Base-by-base conservation (phyloP, 441 rosid genomes). In the Eruca vesicaria region DNA sequence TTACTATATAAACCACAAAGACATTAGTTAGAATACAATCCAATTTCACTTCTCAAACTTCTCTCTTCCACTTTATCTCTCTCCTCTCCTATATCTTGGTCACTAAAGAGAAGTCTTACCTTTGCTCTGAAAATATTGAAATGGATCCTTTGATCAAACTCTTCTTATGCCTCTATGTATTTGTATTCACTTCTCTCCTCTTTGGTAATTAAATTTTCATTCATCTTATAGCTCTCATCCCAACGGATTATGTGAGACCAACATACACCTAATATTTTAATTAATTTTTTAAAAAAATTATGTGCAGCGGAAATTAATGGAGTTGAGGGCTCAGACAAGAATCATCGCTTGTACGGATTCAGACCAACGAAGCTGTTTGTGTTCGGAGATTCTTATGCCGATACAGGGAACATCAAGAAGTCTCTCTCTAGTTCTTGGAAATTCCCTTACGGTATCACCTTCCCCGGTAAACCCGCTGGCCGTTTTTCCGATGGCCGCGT, bases 401-500 rank as follows among this genome's bases (percentile, higher is more conserved):
- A 90, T 74, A 90, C 94, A 0, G 95, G 98, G 5, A 93, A 89
- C 82, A 79, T 74, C 38, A 73, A 52, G 8, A 80, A 82, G 68
- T 63, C 81, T 9, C 50, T 67, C 0, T 16, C 81, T 18, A 64
- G 71, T 53, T 79, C 88, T 12, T 92, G 97, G 97, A 82, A 80
- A 33, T 68, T 68, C 3, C 98, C 97, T 1, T 90, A 90, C 14
- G 97, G 97, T 12, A 66, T 77, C 76, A 85, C 92, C 60, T 93
- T 82, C 69, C 98, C 97, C 4, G 90, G 98, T 0, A 80, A 84
- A 76, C 98, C 98, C 0, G 69, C 88, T 29, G 97, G 98, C 9
- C 90, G 97, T 43, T 93, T 89, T 82, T 93, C 95, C 1, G 93
- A 93, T 18, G 98, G 98, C 14, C 88, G 86, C 8, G 87, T 90